Base-by-base conservation (phyloP, 1,139 yeast genomes). In the Tardiomyces depauwii region DNA sequence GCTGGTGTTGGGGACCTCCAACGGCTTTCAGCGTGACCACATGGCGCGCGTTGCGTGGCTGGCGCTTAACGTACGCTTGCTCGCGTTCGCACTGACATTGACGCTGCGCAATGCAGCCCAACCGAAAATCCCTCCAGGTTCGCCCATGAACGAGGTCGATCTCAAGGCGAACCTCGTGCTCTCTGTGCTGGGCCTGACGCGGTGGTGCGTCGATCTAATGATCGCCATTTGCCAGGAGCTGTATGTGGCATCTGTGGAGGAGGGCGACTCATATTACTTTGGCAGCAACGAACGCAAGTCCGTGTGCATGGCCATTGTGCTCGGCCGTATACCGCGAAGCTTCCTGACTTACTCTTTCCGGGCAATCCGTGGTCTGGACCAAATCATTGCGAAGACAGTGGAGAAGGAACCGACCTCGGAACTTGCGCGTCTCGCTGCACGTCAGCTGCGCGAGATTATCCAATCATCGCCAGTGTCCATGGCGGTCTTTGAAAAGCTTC, bases 201-300 rank as follows among this genome's bases (percentile, higher is more conserved):
- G 85, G 53, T 87, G 95, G 94, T 71, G 82, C 49, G 70, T 83
- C 40, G 95, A 86, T 58, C 72, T 84, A 48, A 68, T 84, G 54
- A 75, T 78, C 0, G 77, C 75, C 50, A 61, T 82, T 42, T 76
- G 78, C 48, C 93, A 86, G 59, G 94, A 86, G 53, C 61, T 87
- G 19, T 64, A 62, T 44, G 43, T 58, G 45, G 58, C 62, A 0
- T 55, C 62, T 4, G 48, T 55, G 2, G 53, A 54, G 47, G 21
- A 41, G 30, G 42, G 46, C 12, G 42, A 39, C 10, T 42, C 49
- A 18, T 13, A 42, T 18, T 18, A 36, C 1, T 39, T 27, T 25
- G 42, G 42, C 12, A 44, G 39, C 36, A 38, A 23, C n/a, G 45
- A 46, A 2, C 44, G 47, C 7, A 49, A 51, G n/a, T 55, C 61